These are phyloP conservation scores for Lasiosphaeriaceae sp. DNA, from an alignment of 495 filamentous ascomycete species.

Conservation along the genomic window DNA sequence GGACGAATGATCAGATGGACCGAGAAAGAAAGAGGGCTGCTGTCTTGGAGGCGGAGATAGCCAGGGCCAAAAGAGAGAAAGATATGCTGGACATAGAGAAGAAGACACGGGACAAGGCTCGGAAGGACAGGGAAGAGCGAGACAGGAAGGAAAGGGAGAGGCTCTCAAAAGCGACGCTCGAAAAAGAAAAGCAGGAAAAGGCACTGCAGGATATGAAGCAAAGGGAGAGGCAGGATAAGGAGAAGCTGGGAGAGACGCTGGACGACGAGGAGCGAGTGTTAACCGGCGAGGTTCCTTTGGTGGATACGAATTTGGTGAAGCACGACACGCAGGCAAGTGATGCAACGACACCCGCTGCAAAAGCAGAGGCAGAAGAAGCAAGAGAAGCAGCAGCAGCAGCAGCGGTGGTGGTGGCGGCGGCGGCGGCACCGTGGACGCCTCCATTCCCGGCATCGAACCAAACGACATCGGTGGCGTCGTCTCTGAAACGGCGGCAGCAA, in stretches of 20 bases:
- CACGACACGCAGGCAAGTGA: too few species aligned
- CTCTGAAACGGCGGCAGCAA: too few species aligned
- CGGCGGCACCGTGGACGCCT: too few species aligned
- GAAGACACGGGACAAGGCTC: not conserved
- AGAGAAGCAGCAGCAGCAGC: too few species aligned
- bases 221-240: not conserved
- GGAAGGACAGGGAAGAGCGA: slow-evolving; percentile 7
- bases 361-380: too few species aligned
- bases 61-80: slow-evolving; percentile 9
- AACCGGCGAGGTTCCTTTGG: too few species aligned
- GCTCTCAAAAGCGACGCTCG: not conserved
- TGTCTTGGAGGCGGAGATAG: slow-evolving; percentile 9
- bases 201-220: not conserved
- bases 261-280: not conserved
- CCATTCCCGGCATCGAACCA: too few species aligned
- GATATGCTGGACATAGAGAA: slow-evolving; percentile 6
- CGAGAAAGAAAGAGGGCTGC: slow-evolving; percentile 1
- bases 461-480: too few species aligned
- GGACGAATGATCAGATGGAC: slow-evolving; percentile 3
- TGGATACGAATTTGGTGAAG: too few species aligned
- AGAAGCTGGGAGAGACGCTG: not conserved
- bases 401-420: too few species aligned
- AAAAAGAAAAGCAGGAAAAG: slow-evolving; percentile 4
- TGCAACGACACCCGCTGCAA: too few species aligned
- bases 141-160: slow-evolving; percentile 11